Evolutionary conservation across 352 stramenopile genomes (phyloP), one percentile per base, ranked within the genome.

Genomic region (Aphanomyces invadans): DNA sequence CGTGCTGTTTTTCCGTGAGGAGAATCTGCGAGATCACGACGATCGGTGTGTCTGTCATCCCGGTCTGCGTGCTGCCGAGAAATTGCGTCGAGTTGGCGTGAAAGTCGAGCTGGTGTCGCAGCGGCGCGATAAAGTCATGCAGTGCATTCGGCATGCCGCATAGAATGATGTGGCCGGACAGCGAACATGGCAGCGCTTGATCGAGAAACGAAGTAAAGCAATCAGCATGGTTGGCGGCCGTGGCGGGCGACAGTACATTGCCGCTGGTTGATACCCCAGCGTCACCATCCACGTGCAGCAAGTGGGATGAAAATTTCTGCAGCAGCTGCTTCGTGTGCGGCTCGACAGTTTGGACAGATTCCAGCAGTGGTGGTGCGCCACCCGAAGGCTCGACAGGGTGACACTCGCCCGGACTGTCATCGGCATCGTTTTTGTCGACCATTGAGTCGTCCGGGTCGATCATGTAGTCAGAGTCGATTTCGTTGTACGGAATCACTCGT

Each of bases 111-210:
- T 42, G 33, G 52, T 88, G 80, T 4, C 62, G 71, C 25, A 91
- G 49, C 23, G 76, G 87, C 3, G 68, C 56, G 19, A 91, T 62
- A 31, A 91, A 79, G 1, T 82, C 76, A 0, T 70, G n/a, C 49
- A 88, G 87, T 33, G 70, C 87, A 54, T 74, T 88, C 2, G 80
- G 80, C 0, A 74, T 84, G 10, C 83, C 80, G 17, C 80, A 89
- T 0, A 88, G 68, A 0, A 91, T 78, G 23, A 77, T 88, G 65
- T 89, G 80, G 2, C 75, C 72, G 21, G 15, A 49, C 1, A 88
- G 46, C 31, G 74, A 33, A 26, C 26, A 15, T 10, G 83, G 80
- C 0, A 68, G 7, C 12, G 2, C 17, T 4, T n/a, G 54, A 4
- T 44, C n/a, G 1, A 65, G 12, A 25, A 65, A 65, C 3, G 59